Evolutionary conservation across 345 rosid species (phyloP), one percentile per base, ranked within the genome.

Genomic region (Corchorus olitorius): DNA sequence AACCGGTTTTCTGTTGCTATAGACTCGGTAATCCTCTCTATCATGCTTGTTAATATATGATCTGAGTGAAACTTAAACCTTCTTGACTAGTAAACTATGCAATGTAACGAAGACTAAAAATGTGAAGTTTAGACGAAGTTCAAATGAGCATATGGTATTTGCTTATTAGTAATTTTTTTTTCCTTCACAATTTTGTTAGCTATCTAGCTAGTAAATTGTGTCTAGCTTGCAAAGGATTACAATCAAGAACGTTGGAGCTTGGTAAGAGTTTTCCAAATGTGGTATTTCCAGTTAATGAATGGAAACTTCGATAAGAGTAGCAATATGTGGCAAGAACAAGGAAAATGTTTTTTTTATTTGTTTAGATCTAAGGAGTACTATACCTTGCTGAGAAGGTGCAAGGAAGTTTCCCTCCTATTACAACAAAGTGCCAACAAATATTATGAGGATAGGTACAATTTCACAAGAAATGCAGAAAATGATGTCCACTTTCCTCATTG

Each of bases 1-100:
- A 84, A 65, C 58, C 87, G 81, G 79, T 92, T 96, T 77, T 88
- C 84, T 49, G 83, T 92, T 80, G 99, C 97, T 55, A 82, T 96
- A 63, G 98, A 93, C 79, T 92, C 90, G 82, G 97, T 96, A 89
- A 86, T 79, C 48, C 49, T 49, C 62, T 78, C 35, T 41, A 45
- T 46, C 8, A 0, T 67, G 55, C 11, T 46, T 67, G 54, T 34
- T 20, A 67, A 46, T 20, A 13, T 20, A 45, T 46, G 2, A 33
- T 69, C 27, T 69, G 58, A 69, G 39, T 16, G 27, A 50, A 34
- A 16, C 16, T 50, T 27, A 37, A 33, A 19, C 6, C 43, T 43
- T n/a, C 4, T 68, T 27, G 14, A 48, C 22, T 69, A 33, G 20
- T 14, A 50, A 33, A 8, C 15, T n/a, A 22, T 69, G 14, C 70